Evolutionary conservation across 345 rosid species (phyloP), one percentile per base, ranked within the genome.

Genomic region (Corchorus olitorius): DNA sequence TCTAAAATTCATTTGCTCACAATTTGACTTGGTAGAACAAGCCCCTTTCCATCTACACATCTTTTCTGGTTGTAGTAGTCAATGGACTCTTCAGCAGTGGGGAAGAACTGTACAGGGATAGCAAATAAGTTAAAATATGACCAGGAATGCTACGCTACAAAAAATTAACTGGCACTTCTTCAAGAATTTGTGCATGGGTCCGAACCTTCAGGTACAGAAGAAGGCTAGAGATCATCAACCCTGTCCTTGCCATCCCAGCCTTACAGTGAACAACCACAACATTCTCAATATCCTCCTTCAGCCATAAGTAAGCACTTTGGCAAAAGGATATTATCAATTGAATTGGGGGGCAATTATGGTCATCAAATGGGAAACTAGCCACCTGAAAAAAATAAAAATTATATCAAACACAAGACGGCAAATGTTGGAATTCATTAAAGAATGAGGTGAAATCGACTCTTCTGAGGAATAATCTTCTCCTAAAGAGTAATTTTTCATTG

Each of bases 191-290:
- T 65, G 20, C 59, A 0, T 49, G 15, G 27, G 33, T 37, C 60
- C 71, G 76, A 79, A 88, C 97, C 89, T 92, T 92, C 68, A 92
- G 78, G 82, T 89, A 92, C 71, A 92, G 72, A 52, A 92, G 89
- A 84, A 92, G 92, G 87, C 97, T 89, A 79, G 94, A 92, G 77
- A 92, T 92, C 97, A 92, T 92, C 81, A 92, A 86, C 65, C 97
- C 97, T 14, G 97, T 92, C 89, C 97, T 87, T 27, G 97, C 97
- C 97, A 92, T 92, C 76, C 97, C 97, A 75, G 97, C 97, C 81
- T 92, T 92, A 79, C 97, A 92, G 84, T 92, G 97, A 75, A 92
- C 97, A 77, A 84, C 97, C 75, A 92, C 95, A 75, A 92, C 97
- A 83, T 92, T 92, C 90, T 92, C 97, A 70, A 92, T 91, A 81